Conservation (phyloP, 768 basidiomycete species). For the Roridomyces roridus region DNA sequence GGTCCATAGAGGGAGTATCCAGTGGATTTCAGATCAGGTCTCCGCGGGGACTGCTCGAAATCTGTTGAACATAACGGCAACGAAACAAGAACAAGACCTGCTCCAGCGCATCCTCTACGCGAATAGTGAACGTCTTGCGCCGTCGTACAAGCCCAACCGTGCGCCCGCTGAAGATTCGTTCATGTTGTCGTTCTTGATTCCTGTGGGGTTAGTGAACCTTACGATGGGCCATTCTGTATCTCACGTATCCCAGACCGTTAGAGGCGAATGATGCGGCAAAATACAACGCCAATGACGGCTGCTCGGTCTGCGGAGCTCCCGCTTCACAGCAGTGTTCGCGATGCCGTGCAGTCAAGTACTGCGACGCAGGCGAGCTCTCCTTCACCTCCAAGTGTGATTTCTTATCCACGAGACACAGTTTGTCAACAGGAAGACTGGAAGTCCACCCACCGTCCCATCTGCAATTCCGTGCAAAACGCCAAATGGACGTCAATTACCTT, state of each 20-base stretch:
- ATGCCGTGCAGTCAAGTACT: conserved; percentile 4
- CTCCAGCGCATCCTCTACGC: background rate
- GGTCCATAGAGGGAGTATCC: too few species aligned
- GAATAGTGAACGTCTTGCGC: conserved; percentile 6
- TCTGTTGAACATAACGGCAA: background rate
- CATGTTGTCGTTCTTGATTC: conserved; percentile 2
- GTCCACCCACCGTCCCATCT: background rate
- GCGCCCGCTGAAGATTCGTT: background rate
- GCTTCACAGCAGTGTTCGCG: conserved; percentile 1
- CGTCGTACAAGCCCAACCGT: background rate
- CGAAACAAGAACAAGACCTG: conserved; percentile 12
- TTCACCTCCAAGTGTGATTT: background rate
- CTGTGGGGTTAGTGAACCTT: conserved; percentile 1
- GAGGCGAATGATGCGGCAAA: conserved; percentile 5
- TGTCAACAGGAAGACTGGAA: conserved; percentile 14
- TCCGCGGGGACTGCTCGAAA: too few species aligned
- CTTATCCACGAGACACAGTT: background rate
- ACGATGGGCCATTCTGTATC: background rate
- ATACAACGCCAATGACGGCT: conserved; percentile 4
- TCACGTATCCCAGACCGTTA: background rate
- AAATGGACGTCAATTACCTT: conserved; percentile 2
- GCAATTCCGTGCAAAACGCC: background rate
- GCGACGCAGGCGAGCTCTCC: background rate
- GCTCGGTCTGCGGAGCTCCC: too few species aligned
- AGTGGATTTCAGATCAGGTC: too few species aligned